Base-by-base conservation (phyloP, 225 moss, liverwort and hornwort species). In the Rhytidiadelphus loreus region DNA sequence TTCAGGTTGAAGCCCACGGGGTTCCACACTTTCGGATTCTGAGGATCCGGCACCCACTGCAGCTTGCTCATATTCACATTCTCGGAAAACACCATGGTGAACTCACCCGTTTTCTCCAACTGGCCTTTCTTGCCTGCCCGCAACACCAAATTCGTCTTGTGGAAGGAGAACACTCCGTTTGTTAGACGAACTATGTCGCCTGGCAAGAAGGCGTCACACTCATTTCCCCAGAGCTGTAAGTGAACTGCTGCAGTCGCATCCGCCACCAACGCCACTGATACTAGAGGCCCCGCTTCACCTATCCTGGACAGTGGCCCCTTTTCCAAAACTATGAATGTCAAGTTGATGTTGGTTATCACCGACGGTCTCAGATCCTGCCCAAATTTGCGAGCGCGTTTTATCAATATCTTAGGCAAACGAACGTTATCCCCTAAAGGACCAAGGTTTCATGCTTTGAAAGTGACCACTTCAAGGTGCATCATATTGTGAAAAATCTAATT, bases 141-240 rank as follows among this genome's bases (percentile, higher is more conserved):
- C 84, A 96, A 62, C 73, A 97, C 94, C 79, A 96, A 90, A 86
- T 95, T 95, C 64, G 82, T 88, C 88, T 98, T 96, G 87, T 94
- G 95, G 68, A 91, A 94, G 21, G 94, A 95, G 85, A 97, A 95
- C 8, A 95, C 86, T 56, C 93, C 93, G 39, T 94, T 95, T 9
- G 82, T 93, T n/a, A 97, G 92, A 39, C 93, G 92, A 63, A 98
- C 89, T 8, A 98, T 97, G 78, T 98, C 95, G 57, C 97, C 92
- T 22, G 95, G 95, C 86, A 97, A 91, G 82, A 98, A 95, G 4
- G 93, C 91, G 12, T 98, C 95, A 70, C 96, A 97, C 85, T 96
- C 93, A 9, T 83, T 44, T 39, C 95, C 93, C 92, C 91, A 95
- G 8, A 98, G 95, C 89, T 98, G 95, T n/a, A 98, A 90, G 30